These are phyloP conservation scores for Xylaria longipes DNA, from an alignment of 495 filamentous ascomycete genomes.

Conservation along the genomic window DNA sequence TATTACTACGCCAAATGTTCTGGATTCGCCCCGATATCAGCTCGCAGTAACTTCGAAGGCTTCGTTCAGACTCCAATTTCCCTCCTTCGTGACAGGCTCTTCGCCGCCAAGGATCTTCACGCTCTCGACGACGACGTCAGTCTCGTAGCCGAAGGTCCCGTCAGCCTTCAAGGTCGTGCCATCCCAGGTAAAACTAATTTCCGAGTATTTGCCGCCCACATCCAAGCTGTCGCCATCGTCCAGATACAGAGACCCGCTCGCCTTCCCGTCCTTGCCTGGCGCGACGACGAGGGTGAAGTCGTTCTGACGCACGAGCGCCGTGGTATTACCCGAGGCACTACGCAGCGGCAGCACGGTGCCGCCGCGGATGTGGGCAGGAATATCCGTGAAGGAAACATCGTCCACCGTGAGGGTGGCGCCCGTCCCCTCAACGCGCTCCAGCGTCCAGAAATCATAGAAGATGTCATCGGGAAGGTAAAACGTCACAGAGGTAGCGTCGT, in stretches of 20 bases:
- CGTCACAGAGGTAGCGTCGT: conserved; percentile 66
- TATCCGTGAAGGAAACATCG: conserved; percentile 65
- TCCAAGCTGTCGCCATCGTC: conserved; percentile 66
- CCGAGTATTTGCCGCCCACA: conserved; percentile 52
- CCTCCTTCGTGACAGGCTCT: conserved; percentile 21
- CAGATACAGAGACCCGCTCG: conserved; percentile 58
- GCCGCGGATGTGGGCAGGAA: conserved; percentile 75
- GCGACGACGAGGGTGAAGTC: conserved; percentile 75
- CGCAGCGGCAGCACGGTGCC: conserved; percentile 73
- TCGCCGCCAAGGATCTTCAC: conserved; percentile 54
- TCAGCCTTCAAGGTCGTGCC: conserved; percentile 51
- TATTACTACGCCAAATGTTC: neutral
- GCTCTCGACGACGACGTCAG: conserved; percentile 56
- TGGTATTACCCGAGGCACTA: conserved; percentile 69
- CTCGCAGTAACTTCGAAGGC: conserved; percentile 28
- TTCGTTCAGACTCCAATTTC: conserved; percentile 29
- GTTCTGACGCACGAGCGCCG: conserved; percentile 65
- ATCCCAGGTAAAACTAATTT: conserved; percentile 56
- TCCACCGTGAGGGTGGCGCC: conserved; percentile 58
- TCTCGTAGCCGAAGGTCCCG: conserved; percentile 57
- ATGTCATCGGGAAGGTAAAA: conserved; percentile 76
- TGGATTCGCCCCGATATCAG: neutral
- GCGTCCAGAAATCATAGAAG: conserved; percentile 80
- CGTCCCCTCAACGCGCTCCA: conserved; percentile 57
- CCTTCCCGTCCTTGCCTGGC: conserved; percentile 53